Conservation (phyloP, 2,329 filamentous ascomycete species). For the Chaetomiaceae sp. region DNA sequence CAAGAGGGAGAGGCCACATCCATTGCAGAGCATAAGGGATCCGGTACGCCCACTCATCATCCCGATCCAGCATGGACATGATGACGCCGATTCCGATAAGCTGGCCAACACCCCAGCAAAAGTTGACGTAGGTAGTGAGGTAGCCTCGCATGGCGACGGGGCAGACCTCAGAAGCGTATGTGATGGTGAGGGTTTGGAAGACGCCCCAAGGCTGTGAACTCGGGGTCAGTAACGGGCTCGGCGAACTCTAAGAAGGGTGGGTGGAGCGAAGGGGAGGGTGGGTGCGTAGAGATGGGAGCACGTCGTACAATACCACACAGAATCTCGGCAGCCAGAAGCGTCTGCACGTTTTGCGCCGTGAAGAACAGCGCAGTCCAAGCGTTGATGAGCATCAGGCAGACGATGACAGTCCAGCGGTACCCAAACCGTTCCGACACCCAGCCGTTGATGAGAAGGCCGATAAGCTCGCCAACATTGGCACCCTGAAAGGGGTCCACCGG, state of each 20-base stretch:
- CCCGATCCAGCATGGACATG: conserved; percentile 58
- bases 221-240: conserved; percentile 12
- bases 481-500: conserved; percentile 32
- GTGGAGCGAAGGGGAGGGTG: too few species aligned
- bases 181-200: conserved; percentile 49
- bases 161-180: conserved; percentile 68
- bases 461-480: conserved; percentile 57
- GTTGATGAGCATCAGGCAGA: conserved; percentile 48
- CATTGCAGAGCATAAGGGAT: conserved; percentile 71
- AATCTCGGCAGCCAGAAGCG: conserved; percentile 57
- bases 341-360: conserved; percentile 55
- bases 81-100: conserved; percentile 70
- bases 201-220: conserved; percentile 38
- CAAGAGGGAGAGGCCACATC: conserved; percentile 69
- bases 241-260: too few species aligned
- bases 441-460: conserved; percentile 63
- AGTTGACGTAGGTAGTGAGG: conserved; percentile 70
- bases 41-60: conserved; percentile 60
- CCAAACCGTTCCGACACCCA: conserved; percentile 62
- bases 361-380: conserved; percentile 61
- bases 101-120: conserved; percentile 74
- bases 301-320: conserved; percentile 47
- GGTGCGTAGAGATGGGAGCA: too few species aligned
- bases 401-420: conserved; percentile 61
- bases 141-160: conserved; percentile 67